A percentile compares a stretch with the other conserved stretches of the same genome.
Conservation (phyloP, 2,329 filamentous ascomycete species). For the Epichloe typhina region DNA sequence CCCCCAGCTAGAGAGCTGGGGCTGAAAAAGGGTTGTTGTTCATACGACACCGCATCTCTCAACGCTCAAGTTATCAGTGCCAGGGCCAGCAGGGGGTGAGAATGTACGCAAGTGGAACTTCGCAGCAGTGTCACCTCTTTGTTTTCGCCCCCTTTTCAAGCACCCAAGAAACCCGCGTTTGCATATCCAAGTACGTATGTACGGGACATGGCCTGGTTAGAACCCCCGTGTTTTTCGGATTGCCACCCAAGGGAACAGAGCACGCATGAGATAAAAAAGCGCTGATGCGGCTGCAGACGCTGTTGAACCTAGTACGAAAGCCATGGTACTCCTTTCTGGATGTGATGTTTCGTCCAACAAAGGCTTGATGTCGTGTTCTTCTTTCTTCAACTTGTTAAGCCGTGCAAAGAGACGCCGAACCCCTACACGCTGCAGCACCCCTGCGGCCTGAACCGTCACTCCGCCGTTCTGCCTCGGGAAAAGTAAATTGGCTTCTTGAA, state of each 20-base stretch:
- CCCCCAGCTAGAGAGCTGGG: neutral
- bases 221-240: too few species aligned
- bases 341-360: neutral
- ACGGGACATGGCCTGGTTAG: too few species aligned
- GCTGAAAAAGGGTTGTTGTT: too few species aligned
- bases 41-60: too few species aligned
- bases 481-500: neutral
- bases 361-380: neutral
- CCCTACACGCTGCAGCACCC: neutral
- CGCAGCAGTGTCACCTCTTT: too few species aligned
- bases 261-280: neutral
- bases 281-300: neutral
- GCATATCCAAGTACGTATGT: neutral
- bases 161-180: too few species aligned
- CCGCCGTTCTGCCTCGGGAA: neutral
- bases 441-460: neutral
- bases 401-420: neutral
- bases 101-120: too few species aligned
- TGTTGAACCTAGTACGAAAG: neutral
- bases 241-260: neutral
- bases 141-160: too few species aligned
- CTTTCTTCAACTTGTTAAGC: neutral
- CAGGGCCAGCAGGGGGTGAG: too few species aligned
- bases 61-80: too few species aligned
- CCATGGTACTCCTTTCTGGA: neutral